Base-by-base conservation (phyloP, 768 basidiomycete species). In the Sistotremastrum suecicum region DNA sequence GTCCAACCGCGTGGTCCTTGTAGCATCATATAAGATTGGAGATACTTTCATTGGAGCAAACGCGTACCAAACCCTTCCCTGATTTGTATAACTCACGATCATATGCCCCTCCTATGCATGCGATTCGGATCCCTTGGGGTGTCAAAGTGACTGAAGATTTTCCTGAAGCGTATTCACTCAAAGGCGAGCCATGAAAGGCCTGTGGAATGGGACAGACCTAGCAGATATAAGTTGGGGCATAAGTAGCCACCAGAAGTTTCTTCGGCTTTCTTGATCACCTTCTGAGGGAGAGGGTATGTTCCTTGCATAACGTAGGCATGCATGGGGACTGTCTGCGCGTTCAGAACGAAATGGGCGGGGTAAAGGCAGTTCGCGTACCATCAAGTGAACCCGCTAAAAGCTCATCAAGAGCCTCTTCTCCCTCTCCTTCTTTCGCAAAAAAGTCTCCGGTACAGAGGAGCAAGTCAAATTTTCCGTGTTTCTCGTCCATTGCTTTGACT, bases 251-350 rank as follows among this genome's bases (percentile, higher is more conserved):
- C 78, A 20, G 20, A 20, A 2, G 79, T 81, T 59, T 75, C 72
- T 12, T 76, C 71, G 56, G 86, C 82, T 58, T 78, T 82, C 51
- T 81, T 77, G 48, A 86, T 74, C 11, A 95, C 78, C 30, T 65
- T 59, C 39, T 72, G 66, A 4, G 91, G 89, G 9, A 97, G 61
- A 1, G 82, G 76, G 51, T 78, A 65, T 44, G 78, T 75, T 11
- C 92, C 92, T 58, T 90, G 80, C 75, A 90, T 91, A 48, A 95
- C 78, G 65, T 94, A 97, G 54, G 88, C 91, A 56, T 87, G 83
- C 11, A 94, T 64, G 7, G 92, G 87, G 31, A 79, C 88, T 94
- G 52, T 28, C 44, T 51, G 28, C 12, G 43, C 7, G 8, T 12
- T 40, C 30, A n/a, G 32, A 29, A 7, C 41, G n/a, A 37, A 30